Conservation (phyloP, 768 basidiomycete genomes). For the Gloeostereum incarnatum region DNA sequence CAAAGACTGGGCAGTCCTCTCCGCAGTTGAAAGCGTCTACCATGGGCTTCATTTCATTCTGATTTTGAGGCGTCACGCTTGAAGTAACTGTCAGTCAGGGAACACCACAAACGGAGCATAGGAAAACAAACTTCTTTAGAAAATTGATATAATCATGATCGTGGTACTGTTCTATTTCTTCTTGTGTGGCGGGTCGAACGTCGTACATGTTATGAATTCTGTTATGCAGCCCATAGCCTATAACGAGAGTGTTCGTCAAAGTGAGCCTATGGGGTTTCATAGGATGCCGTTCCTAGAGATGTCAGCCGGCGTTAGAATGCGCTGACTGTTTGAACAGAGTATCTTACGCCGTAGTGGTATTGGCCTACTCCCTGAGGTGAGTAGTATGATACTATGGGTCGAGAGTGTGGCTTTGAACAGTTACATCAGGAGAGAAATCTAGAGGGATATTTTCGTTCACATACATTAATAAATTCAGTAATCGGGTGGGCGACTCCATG, state of each 20-base stretch:
- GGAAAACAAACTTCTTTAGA: constrained; percentile 29
- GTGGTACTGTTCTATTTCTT: constrained; percentile 86
- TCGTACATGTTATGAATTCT: constrained; percentile 89
- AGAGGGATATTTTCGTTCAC: constrained; percentile 18
- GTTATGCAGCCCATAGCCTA: constrained; percentile 94
- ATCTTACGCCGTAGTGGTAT: constrained; percentile 89
- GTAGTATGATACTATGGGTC: constrained; percentile 92
- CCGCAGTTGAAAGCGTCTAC: constrained; percentile 90
- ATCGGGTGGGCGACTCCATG: constrained; percentile 72
- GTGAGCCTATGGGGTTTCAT: constrained; percentile 99
- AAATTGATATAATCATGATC: constrained; percentile 96
- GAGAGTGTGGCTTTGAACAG: constrained; percentile 55
- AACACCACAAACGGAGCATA: constrained; percentile 53
- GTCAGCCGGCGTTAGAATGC: not conserved
- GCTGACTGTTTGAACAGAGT: not conserved
- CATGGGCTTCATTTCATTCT: constrained; percentile 64
- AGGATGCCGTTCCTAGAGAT: constrained; percentile 84
- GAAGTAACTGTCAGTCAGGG: not conserved
- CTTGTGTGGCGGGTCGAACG: constrained; percentile 81
- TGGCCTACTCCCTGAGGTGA: constrained; percentile 90
- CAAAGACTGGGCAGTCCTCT: constrained; percentile 95
- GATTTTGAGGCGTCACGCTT: constrained; percentile 75
- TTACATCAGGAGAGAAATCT: constrained; percentile 1
- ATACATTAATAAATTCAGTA: constrained; percentile 69
- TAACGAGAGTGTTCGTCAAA: constrained; percentile 88